Evolutionary conservation across 1,139 yeast genomes (phyloP), one percentile per base, ranked within the genome.

Genomic region (Kluyveromyces marxianus): DNA sequence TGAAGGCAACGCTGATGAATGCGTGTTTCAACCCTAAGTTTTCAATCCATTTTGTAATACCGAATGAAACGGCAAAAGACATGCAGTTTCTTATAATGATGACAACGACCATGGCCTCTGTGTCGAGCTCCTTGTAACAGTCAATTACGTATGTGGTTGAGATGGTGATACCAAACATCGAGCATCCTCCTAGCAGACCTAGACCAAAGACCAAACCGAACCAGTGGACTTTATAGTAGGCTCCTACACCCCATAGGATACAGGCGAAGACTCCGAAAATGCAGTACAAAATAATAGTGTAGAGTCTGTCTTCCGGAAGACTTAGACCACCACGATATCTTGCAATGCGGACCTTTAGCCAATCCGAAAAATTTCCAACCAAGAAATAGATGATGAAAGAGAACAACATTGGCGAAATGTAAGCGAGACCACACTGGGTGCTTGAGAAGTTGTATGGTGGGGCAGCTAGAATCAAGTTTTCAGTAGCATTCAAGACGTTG

Each of bases 81-180:
- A 75, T 66, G 39, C 63, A 51, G 50, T 69, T 69, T 57, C 73
- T 58, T 26, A 65, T 61, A 32, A 65, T 43, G 34, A 65, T 60
- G 35, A 65, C 65, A 41, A 72, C 68, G n/a, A 76, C 82, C 64
- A 79, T 69, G 4, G 75, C 75, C 50, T 76, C 79, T 44, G 77
- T 69, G 25, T 76, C 78, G 63, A 78, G 59, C 33, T 72, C 72
- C 30, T 74, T 76, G 55, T 79, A 79, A 50, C 73, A 64, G 50
- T 79, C 85, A 46, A 77, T 69, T 2, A 74, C 71, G 54, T 79
- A 79, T 0, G 81, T 72, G 41, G 77, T 72, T 1, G 78, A 66
- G 6, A 76, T 66, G 47, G 73, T 69, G 71, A 77, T 74, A 24
- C 81, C 75, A 56, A 78, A 74, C 35, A 66, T 53, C 54, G 70